Base-by-base conservation (phyloP, 805 yeast genomes). In the Ogataea zsoltii region DNA sequence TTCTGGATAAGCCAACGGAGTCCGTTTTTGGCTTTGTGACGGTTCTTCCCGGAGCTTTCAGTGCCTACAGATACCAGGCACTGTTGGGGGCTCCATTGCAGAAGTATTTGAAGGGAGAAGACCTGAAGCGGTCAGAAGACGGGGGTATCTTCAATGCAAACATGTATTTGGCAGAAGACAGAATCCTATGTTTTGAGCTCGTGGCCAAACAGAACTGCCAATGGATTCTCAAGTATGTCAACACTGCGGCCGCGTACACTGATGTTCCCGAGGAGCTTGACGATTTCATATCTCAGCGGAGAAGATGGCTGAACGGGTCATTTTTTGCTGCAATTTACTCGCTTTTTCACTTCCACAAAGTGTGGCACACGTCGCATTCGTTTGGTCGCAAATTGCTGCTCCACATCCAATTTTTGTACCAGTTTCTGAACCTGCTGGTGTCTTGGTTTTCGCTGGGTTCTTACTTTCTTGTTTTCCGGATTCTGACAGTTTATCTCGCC, bases 261-360 rank as follows among this genome's bases (percentile, higher is more conserved):
- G 98, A 94, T 76, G 98, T 91, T 37, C 98, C 98, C 6, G 96
- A 87, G 54, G 72, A 79, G 29, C 76, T 92, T 28, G 83, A 94
- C 17, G 97, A 91, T 60, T 83, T 92, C 52, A 83, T 94, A 26
- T 76, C 90, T 33, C 98, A 92, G 67, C 80, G 98, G 71, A 78
- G 98, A 63, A 81, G 98, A 69, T 94, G 98, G 98, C 77, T 92
- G 54, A 92, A 92, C 64, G 98, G 98, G 44, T 90, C 98, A 0
- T 86, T 94, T 60, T 92, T 94, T 69, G 97, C 98, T 0, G 94
- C 96, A 7, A 75, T 90, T 46, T 92, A 94, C 62, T 82, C 97
- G 0, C 77, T 88, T 45, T 77, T 82, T 47, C 96, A 91, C 65
- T 82, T 83, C 64, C 79, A 78, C 53, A 78, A 80, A 51, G 76